These are phyloP conservation scores for Blastocystis sp. DNA, from an alignment of 352 stramenopile genomes.

Conservation along the genomic window DNA sequence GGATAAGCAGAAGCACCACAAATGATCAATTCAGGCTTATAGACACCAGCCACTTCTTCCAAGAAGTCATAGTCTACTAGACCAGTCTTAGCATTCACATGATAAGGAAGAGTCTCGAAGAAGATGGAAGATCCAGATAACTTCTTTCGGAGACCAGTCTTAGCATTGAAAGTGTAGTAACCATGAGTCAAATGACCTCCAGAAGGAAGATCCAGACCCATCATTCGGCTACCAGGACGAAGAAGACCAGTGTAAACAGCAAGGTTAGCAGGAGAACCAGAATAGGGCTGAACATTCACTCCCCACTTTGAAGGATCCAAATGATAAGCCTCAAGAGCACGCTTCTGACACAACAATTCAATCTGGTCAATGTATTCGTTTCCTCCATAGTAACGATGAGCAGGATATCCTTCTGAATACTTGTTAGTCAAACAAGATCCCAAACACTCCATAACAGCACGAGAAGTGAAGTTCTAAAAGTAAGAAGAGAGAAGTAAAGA, in stretches of 20 bases:
- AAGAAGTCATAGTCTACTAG: conserved; percentile 94
- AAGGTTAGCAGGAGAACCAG: conserved; percentile 89
- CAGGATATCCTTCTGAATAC: conserved; percentile 90
- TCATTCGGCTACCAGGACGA: conserved; percentile 94
- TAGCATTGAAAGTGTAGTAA: conserved; percentile 91
- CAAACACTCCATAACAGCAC: conserved; percentile 93
- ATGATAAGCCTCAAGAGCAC: conserved; percentile 85
- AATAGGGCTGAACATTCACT: conserved; percentile 95
- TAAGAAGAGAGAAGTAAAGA: conserved; percentile 39
- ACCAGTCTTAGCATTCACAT: conserved; percentile 84
- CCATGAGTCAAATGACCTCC: conserved; percentile 96
- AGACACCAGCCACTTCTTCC: conserved; percentile 82
- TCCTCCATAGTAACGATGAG: conserved; percentile 88
- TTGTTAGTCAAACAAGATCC: conserved; percentile 97
- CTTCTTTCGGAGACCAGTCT: conserved; percentile 87
- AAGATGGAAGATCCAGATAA: conserved; percentile 98
- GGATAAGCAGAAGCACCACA: conserved; percentile 92
- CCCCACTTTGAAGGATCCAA: conserved; percentile 86
- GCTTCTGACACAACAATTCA: conserved; percentile 78
- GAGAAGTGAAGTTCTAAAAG: conserved; percentile 89
- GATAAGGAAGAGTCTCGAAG: conserved; percentile 96
- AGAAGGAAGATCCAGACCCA: conserved; percentile 93
- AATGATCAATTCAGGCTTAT: conserved; percentile 94
- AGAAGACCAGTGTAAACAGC: conserved; percentile 94
- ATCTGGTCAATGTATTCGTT: conserved; percentile 95